A percentile compares a stretch with the other conserved stretches of the same genome.
Conservation (phyloP, 2,329 filamentous ascomycete species). For the Penicillium sp. region DNA sequence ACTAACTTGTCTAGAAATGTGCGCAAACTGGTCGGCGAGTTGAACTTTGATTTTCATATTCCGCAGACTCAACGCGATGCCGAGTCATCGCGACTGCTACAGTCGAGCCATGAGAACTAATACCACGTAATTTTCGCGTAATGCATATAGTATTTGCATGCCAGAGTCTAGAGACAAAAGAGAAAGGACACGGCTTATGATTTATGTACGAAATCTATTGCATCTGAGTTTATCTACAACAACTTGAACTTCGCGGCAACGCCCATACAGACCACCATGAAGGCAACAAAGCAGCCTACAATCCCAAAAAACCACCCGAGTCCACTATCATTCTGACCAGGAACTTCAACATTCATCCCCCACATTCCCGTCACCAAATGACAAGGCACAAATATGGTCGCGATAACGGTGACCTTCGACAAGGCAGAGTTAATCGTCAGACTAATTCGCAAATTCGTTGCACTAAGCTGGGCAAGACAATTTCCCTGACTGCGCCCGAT, state of each 20-base stretch:
- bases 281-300: constrained; percentile 45
- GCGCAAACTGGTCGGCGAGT: constrained; percentile 35
- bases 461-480: constrained; percentile 89
- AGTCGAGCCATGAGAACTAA: not conserved
- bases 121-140: not conserved
- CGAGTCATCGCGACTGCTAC: constrained; percentile 12
- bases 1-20: constrained; percentile 29
- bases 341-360: constrained; percentile 55
- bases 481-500: constrained; percentile 89
- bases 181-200: too few species aligned
- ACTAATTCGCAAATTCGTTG: constrained; percentile 85
- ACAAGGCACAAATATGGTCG: constrained; percentile 88
- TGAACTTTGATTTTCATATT: constrained; percentile 34
- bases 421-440: constrained; percentile 84
- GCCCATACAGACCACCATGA: constrained; percentile 41
- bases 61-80: constrained; percentile 9
- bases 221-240: constrained; percentile 32
- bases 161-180: too few species aligned
- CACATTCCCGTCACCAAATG: constrained; percentile 75
- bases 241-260: constrained; percentile 41
- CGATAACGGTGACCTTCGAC: constrained; percentile 91
- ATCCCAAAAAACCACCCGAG: constrained; percentile 55
- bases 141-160: too few species aligned
- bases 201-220: too few species aligned
- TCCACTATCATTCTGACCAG: constrained; percentile 39